Evolutionary conservation across 371 early-diverging fungal genomes (phyloP).

Genomic region (Mortierella sp.): DNA sequence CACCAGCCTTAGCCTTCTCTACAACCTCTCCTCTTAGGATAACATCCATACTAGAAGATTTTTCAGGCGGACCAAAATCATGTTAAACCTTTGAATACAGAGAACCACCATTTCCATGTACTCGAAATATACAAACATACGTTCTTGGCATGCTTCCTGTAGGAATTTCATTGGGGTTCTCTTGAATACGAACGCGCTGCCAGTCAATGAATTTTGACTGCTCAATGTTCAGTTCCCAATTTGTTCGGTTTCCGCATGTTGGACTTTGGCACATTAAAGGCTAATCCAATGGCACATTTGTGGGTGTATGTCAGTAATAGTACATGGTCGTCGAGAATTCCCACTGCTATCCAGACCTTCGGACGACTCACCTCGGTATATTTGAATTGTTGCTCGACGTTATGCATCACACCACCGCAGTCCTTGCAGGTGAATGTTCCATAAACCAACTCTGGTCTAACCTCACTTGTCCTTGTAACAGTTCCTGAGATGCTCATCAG

Average conservation of each 20-base stretch:
- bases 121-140: conserved; percentile 54
- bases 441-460: conserved; percentile 95
- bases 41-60: conserved; percentile 86
- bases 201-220: conserved; percentile 97
- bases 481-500: conserved; percentile 95
- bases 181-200: conserved; percentile 99
- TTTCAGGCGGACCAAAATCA: neutral
- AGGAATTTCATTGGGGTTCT: conserved; percentile 98
- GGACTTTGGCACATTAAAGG: conserved; percentile 95
- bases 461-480: conserved; percentile 98
- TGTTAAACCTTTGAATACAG: neutral
- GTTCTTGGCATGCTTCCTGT: conserved; percentile 98
- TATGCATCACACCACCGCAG: conserved; percentile 86
- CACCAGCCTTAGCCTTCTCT: conserved; percentile 98
- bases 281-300: conserved; percentile 43
- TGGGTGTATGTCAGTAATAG: neutral
- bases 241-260: conserved; percentile 86
- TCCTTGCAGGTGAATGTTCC: conserved; percentile 96
- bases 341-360: neutral
- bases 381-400: conserved; percentile 96
- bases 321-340: neutral
- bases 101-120: neutral
- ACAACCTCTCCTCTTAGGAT: conserved; percentile 97
- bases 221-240: conserved; percentile 89
- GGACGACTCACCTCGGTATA: conserved; percentile 87